phyloP scores from a whole-genome alignment of 2,329 filamentous ascomycete genomes.

The Aureobasidium namibiae region DNA sequence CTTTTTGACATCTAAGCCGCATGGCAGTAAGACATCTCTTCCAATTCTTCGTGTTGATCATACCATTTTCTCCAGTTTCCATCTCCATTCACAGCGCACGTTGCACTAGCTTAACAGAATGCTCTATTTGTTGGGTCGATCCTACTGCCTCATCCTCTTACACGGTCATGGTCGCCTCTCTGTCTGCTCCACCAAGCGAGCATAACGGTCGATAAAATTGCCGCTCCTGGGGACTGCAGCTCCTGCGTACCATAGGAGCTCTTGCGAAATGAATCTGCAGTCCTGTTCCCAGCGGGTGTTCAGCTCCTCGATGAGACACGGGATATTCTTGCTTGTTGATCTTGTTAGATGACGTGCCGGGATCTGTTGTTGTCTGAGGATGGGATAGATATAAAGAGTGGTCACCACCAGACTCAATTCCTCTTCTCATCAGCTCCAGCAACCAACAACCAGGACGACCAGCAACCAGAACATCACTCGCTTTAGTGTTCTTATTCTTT shows the following conservation, averaged over 20 bases:
- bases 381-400: conserved; percentile 5
- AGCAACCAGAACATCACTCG: conserved; percentile 7
- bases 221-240: conserved; percentile 2
- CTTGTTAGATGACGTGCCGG: neutral
- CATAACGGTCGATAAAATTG: conserved; percentile 12
- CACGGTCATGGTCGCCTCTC: neutral
- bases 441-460: neutral
- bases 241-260: conserved; percentile 6
- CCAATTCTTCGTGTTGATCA: neutral
- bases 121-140: conserved; percentile 2
- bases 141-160: neutral
- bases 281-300: neutral
- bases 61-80: neutral
- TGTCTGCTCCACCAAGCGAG: neutral
- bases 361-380: neutral
- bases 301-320: conserved; percentile 9
- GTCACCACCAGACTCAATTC: neutral
- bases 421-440: conserved; percentile 10
- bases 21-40: conserved; percentile 8
- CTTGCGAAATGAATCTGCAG: conserved; percentile 4
- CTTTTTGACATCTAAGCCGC: conserved; percentile 9
- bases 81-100: conserved; percentile 1
- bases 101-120: conserved; percentile 11
- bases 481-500: neutral
- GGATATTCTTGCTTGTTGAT: neutral